Evolutionary conservation across 805 yeast species (phyloP), one percentile per base, ranked within the genome.

Genomic region (Kazachstania kunashirensis): DNA sequence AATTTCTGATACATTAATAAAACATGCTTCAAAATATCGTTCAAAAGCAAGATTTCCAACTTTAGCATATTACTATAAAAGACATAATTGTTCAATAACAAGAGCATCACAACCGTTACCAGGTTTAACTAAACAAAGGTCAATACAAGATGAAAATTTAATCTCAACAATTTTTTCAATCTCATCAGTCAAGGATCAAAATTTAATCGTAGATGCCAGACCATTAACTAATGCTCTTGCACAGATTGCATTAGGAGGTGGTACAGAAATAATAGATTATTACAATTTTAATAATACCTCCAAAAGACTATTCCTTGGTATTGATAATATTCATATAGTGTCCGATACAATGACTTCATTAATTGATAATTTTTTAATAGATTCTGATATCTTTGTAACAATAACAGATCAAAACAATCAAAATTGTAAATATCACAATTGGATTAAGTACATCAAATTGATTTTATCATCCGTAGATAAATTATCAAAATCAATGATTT

Each of bases 161-260:
- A 67, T 92, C 1, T 63, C 66, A 18, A 94, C 85, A 44, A 77
- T 84, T 7, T 85, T 86, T 57, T 26, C 70, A 81, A 1, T 83
- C 81, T 40, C 63, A 53, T 24, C n/a, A 11, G 6, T 11, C 13
- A 18, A 24, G 3, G 26, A 19, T 14, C 69, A 67, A 31, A 79
- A 88, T 50, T 59, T 92, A 20, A 77, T 92, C 21, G 89, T 85
- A 4, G 98, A 92, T 62, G 82, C 94, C 16, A 67, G 98, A 38
- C 98, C 98, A 1, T 58, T 86, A 18, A 81, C 96, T 0, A 92
- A 92, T 58, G 97, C 97, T 6, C 73, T 86, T 73, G 97, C 96
- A 0, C 97, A 92, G 50, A 84, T 84, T 31, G 97, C 97, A 0
- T 62, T 92, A 12, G 98, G 98, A 10, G 98, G 96, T n/a, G 98